A percentile compares a stretch with the other conserved stretches of the same genome.
phyloP scores from a whole-genome alignment of 768 basidiomycete genomes.

The Boletus speciosus region DNA sequence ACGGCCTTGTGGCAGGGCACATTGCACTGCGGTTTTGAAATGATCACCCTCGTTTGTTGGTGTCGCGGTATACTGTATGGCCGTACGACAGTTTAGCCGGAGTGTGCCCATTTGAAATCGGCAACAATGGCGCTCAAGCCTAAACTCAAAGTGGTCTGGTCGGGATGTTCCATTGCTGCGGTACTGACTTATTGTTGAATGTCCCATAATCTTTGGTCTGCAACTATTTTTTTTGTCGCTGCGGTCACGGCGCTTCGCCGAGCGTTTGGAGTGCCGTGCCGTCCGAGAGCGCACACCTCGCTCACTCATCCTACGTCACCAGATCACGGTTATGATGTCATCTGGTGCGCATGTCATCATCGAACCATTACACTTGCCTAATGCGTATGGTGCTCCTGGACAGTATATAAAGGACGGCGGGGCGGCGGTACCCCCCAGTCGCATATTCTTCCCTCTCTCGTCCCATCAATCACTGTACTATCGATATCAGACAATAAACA shows the following conservation, averaged over 20 bases:
- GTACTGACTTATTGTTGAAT: too few species aligned
- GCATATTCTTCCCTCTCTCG: conserved; percentile 4
- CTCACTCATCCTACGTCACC: conserved; percentile 19
- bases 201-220: too few species aligned
- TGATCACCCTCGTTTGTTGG: conserved; percentile 4
- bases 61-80: not conserved
- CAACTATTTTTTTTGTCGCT: too few species aligned
- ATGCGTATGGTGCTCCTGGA: conserved; percentile 21
- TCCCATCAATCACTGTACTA: not conserved
- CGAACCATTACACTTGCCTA: conserved; percentile 25
- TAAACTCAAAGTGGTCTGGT: not conserved
- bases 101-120: conserved; percentile 1
- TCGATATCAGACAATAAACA: not conserved
- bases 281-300: too few species aligned
- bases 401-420: conserved; percentile 26
- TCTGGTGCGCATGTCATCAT: conserved; percentile 19
- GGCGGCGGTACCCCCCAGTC: not conserved
- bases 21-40: not conserved
- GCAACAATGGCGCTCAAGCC: not conserved
- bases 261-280: not conserved
- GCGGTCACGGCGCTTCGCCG: not conserved
- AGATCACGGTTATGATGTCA: conserved; percentile 29
- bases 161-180: too few species aligned
- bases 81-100: not conserved
- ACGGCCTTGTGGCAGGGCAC: conserved; percentile 14